A percentile compares a stretch with the other conserved stretches of the same genome.
phyloP scores from a whole-genome alignment of 495 filamentous ascomycete species.

The Penicillium paradoxum region DNA sequence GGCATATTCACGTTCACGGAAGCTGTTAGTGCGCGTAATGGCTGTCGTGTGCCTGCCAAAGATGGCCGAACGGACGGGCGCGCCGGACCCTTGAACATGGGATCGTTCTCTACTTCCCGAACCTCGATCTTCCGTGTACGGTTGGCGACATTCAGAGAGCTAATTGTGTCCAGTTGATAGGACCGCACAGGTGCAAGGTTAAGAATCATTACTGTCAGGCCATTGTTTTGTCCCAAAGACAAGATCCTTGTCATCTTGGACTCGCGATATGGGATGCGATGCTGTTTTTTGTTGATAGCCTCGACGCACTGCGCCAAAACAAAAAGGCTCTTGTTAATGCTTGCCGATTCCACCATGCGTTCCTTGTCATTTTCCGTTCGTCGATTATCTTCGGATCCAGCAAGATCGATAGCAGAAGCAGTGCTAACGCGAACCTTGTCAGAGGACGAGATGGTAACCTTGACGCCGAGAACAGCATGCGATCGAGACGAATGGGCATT shows the following conservation, averaged over 20 bases:
- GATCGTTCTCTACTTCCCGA: conserved; percentile 88
- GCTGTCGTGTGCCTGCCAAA: conserved; percentile 58
- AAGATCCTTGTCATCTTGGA: conserved; percentile 97
- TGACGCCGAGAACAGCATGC: conserved; percentile 90
- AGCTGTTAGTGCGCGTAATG: conserved; percentile 63
- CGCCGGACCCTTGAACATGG: conserved; percentile 70
- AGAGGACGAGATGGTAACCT: conserved; percentile 68
- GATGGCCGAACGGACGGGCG: conserved; percentile 43
- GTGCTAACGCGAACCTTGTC: conserved; percentile 71
- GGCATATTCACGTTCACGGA: conserved; percentile 56
- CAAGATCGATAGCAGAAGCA: conserved; percentile 91
- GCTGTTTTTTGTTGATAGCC: conserved; percentile 76
- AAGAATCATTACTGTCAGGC: conserved; percentile 92
- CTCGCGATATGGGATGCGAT: conserved; percentile 87
- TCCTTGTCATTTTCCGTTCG: conserved; percentile 93
- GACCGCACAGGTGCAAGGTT: conserved; percentile 82
- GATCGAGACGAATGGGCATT: conserved; percentile 93
- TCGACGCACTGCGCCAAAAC: conserved; percentile 94
- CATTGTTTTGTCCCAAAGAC: conserved; percentile 90
- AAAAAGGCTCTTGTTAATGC: conserved; percentile 97
- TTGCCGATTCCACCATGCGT: conserved; percentile 88
- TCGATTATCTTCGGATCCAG: conserved; percentile 93
- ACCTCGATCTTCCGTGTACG: conserved; percentile 96
- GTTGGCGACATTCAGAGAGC: conserved; percentile 91
- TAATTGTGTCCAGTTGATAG: conserved; percentile 91